Conservation (phyloP, 306 rosid species). For the Carpinus viminea region DNA sequence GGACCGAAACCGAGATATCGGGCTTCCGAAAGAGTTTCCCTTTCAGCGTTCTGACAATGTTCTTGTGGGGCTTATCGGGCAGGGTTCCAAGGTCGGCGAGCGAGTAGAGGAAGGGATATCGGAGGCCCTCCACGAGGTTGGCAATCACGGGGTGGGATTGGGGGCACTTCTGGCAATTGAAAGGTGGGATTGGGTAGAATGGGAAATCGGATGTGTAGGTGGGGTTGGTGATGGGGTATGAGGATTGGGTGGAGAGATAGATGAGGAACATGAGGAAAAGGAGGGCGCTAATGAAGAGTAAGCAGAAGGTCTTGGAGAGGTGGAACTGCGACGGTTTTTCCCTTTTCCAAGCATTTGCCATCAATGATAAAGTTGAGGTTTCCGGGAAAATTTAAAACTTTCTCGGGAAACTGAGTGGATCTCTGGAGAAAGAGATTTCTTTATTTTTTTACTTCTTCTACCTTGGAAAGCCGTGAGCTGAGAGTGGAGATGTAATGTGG, state of each 20-base stretch:
- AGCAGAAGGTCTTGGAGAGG: slow-evolving; percentile 52
- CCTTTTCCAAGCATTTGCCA: slow-evolving; percentile 96
- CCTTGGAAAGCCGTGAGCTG: not conserved
- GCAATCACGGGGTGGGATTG: slow-evolving; percentile 84
- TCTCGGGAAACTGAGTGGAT: not conserved
- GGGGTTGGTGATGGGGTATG: slow-evolving; percentile 26
- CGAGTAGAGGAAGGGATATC: slow-evolving; percentile 76
- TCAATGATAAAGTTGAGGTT: slow-evolving; percentile 26
- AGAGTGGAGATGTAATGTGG: not conserved
- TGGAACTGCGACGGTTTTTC: slow-evolving; percentile 53
- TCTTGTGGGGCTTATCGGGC: slow-evolving; percentile 95
- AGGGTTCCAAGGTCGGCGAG: slow-evolving; percentile 81
- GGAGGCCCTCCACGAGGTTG: slow-evolving; percentile 76
- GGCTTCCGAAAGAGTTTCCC: slow-evolving; percentile 86
- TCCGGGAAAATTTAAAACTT: slow-evolving; percentile 6
- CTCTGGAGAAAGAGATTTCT: not conserved
- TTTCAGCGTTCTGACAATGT: slow-evolving; percentile 71
- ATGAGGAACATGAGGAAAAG: slow-evolving; percentile 50
- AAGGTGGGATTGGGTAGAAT: slow-evolving; percentile 54
- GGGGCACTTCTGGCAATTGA: slow-evolving; percentile 69
- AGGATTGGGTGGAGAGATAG: slow-evolving; percentile 35
- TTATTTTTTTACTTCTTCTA: not conserved
- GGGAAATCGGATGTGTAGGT: slow-evolving; percentile 30
- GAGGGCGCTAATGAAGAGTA: slow-evolving; percentile 35
- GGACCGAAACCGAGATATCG: slow-evolving; percentile 77